These are phyloP conservation scores for Quercus variabilis DNA, from an alignment of 306 rosid genomes.

Conservation along the genomic window DNA sequence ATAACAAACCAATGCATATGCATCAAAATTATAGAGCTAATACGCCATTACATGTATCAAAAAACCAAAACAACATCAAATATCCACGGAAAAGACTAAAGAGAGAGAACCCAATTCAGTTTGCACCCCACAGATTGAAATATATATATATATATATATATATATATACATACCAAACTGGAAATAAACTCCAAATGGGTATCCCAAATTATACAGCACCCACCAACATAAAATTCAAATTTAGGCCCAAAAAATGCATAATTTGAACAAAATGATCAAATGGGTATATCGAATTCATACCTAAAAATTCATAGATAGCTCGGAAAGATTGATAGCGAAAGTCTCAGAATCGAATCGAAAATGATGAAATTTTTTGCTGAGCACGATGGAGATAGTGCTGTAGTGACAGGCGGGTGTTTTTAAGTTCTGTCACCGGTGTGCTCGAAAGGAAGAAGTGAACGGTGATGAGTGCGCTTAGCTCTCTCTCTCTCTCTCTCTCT, in stretches of 20 bases:
- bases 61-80: slow-evolving; percentile 14
- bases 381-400: slow-evolving; percentile 20
- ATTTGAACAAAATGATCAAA: neutral
- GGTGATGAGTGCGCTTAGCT: slow-evolving; percentile 49
- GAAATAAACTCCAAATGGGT: slow-evolving; percentile 10
- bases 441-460: slow-evolving; percentile 23
- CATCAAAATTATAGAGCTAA: neutral
- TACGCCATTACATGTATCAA: slow-evolving; percentile 13
- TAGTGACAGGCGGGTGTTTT: slow-evolving; percentile 35
- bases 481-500: too few relatives aligned
- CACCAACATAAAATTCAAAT: neutral
- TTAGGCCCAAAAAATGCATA: neutral
- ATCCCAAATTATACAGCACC: neutral
- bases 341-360: slow-evolving; percentile 39
- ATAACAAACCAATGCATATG: neutral
- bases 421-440: slow-evolving; percentile 59
- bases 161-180: neutral
- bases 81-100: slow-evolving; percentile 1
- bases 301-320: slow-evolving; percentile 21
- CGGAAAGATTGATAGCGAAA: slow-evolving; percentile 12
- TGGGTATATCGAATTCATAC: slow-evolving; percentile 37
- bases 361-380: slow-evolving; percentile 2
- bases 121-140: slow-evolving; percentile 3
- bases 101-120: slow-evolving; percentile 21
- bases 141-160: too few relatives aligned